Evolutionary conservation across 2,329 filamentous ascomycete genomes (phyloP).

Genomic region (Diplocarpon rosae): DNA sequence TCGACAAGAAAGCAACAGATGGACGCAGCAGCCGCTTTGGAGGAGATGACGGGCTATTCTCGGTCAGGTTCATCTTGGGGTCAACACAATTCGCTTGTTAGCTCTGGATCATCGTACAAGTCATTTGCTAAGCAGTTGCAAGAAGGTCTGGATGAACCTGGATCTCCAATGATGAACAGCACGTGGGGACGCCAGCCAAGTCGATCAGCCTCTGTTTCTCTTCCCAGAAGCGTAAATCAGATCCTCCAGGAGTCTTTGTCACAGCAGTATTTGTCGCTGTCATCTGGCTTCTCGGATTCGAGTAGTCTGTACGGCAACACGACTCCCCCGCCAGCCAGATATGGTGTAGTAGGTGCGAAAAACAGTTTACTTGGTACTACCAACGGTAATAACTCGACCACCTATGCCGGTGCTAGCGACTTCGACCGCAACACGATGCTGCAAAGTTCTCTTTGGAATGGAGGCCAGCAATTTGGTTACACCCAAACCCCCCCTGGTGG

Average conservation of each 20-base stretch:
- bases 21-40: conserved; percentile 18
- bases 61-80: conserved; percentile 1
- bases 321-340: conserved; percentile 5
- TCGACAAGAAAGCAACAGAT: conserved; percentile 15
- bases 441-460: conserved; percentile 24
- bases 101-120: neutral
- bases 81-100: neutral
- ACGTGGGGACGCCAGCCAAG: conserved; percentile 11
- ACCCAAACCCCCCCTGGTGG: conserved; percentile 37
- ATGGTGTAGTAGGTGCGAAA: conserved; percentile 5
- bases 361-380: conserved; percentile 1
- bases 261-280: conserved; percentile 18
- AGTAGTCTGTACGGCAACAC: conserved; percentile 42
- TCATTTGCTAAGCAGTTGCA: conserved; percentile 1
- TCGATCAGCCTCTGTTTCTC: conserved; percentile 6
- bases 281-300: conserved; percentile 34
- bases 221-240: conserved; percentile 14
- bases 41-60: conserved; percentile 16
- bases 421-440: conserved; percentile 24
- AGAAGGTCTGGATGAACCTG: conserved; percentile 1
- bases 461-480: conserved; percentile 24
- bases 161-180: neutral
- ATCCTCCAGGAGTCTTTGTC: conserved; percentile 18
- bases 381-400: conserved; percentile 19
- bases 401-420: conserved; percentile 19